These are phyloP conservation scores for Hibiscus trionum DNA, from an alignment of 345 rosid species.

Conservation along the genomic window DNA sequence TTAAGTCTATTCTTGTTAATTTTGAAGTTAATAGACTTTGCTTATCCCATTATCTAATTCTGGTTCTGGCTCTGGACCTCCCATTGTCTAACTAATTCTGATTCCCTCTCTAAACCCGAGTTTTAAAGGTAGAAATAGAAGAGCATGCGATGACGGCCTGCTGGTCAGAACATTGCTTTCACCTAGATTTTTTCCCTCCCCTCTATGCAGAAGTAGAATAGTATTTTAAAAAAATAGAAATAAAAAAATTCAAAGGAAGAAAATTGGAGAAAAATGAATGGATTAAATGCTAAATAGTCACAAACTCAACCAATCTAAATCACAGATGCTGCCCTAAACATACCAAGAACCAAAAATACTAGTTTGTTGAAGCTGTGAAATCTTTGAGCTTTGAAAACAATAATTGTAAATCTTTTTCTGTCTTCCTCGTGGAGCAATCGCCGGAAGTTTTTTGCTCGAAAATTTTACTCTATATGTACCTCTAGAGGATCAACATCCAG, in stretches of 20 bases:
- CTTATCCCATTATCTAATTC: too few species aligned
- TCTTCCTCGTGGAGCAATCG: too few species aligned
- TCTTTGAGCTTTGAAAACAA: neutral
- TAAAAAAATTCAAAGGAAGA: neutral
- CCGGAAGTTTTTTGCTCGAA: neutral
- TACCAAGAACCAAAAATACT: neutral
- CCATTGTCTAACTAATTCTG: neutral
- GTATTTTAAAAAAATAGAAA: too few species aligned
- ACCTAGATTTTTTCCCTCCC: too few species aligned
- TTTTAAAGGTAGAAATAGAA: neutral
- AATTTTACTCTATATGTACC: neutral
- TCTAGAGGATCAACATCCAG: conserved; percentile 44
- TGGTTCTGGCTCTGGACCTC: too few species aligned
- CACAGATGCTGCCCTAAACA: neutral
- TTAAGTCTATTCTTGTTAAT: too few species aligned
- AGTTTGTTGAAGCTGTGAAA: neutral
- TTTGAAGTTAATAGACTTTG: too few species aligned
- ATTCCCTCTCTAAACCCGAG: too few species aligned
- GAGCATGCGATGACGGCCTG: too few species aligned
- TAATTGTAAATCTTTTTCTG: neutral
- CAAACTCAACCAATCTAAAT: neutral
- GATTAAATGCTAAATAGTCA: neutral
- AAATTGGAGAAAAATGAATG: neutral
- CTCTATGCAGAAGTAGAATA: too few species aligned
- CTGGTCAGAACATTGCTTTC: too few species aligned